Conservation (phyloP, 176 grass and related monocot species). For the Rhynchospora pubera region DNA sequence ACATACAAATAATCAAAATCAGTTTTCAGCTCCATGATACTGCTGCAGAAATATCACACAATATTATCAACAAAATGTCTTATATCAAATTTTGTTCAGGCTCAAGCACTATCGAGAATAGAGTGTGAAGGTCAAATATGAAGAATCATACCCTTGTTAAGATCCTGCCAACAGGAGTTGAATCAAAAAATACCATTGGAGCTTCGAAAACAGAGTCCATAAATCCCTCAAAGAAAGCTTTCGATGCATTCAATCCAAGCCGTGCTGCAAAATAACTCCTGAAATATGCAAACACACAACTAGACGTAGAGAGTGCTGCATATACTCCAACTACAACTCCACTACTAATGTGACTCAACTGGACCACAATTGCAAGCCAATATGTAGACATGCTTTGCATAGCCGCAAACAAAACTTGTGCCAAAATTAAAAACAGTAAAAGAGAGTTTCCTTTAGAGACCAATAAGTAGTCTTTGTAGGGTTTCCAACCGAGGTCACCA, state of each 20-base stretch:
- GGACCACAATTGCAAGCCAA: constrained; percentile 65
- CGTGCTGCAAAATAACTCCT: constrained; percentile 40
- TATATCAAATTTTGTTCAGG: background rate
- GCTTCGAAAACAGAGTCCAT: constrained; percentile 86
- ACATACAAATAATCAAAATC: background rate
- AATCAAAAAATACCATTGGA: constrained; percentile 92
- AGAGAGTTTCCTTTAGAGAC: constrained; percentile 48
- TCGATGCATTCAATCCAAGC: constrained; percentile 80
- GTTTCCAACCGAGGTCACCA: constrained; percentile 88
- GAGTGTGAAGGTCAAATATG: background rate
- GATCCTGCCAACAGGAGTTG: constrained; percentile 89
- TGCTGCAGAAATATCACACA: background rate
- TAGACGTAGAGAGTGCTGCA: constrained; percentile 50
- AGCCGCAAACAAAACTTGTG: constrained; percentile 33
- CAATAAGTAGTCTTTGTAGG: constrained; percentile 63
- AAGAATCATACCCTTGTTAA: constrained; percentile 59
- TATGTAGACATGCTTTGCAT: constrained; percentile 67
- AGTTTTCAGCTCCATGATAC: background rate
- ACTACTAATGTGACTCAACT: constrained; percentile 39
- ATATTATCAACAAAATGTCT: background rate
- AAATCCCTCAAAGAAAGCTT: constrained; percentile 60
- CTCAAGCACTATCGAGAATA: background rate
- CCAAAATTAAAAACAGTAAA: constrained; percentile 29
- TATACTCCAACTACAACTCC: constrained; percentile 67
- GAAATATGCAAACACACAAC: constrained; percentile 56